These are phyloP conservation scores for Eucommia ulmoides DNA, from an alignment of 257 asterid species.

Conservation along the genomic window DNA sequence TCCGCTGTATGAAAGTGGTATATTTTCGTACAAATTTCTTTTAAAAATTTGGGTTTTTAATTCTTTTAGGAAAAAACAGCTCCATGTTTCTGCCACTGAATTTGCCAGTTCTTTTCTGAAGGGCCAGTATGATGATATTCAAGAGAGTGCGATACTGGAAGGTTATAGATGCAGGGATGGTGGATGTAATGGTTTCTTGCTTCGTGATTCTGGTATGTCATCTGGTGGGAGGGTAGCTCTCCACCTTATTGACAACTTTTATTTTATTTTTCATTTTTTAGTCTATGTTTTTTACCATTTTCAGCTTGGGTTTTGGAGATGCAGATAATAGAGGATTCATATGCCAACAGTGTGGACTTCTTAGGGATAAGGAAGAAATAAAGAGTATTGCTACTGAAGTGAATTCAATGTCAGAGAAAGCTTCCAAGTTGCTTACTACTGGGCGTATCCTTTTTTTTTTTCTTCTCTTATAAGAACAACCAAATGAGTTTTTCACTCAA, in stretches of 20 bases:
- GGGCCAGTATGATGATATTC: not conserved
- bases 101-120: constrained; percentile 8
- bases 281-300: not conserved
- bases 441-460: constrained; percentile 85
- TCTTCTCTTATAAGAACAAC: no score
- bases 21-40: not conserved
- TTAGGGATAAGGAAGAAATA: constrained; percentile 70
- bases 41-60: not conserved
- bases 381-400: constrained; percentile 28
- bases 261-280: constrained; percentile 1
- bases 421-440: constrained; percentile 34
- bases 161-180: not conserved
- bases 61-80: not conserved
- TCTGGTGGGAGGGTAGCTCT: constrained; percentile 2
- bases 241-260: constrained; percentile 1
- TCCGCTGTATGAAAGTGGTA: constrained; percentile 75
- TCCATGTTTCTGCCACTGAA: constrained; percentile 11
- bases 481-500: constrained; percentile 12
- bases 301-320: constrained; percentile 10
- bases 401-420: constrained; percentile 41
- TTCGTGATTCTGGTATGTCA: constrained; percentile 47
- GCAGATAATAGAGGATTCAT: constrained; percentile 63
- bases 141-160: not conserved
- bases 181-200: constrained; percentile 58
- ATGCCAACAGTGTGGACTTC: constrained; percentile 80